A percentile compares a stretch with the other conserved stretches of the same genome.
These are phyloP conservation scores for Iberis pinnata DNA, from an alignment of 345 rosid genomes.

Conservation along the genomic window DNA sequence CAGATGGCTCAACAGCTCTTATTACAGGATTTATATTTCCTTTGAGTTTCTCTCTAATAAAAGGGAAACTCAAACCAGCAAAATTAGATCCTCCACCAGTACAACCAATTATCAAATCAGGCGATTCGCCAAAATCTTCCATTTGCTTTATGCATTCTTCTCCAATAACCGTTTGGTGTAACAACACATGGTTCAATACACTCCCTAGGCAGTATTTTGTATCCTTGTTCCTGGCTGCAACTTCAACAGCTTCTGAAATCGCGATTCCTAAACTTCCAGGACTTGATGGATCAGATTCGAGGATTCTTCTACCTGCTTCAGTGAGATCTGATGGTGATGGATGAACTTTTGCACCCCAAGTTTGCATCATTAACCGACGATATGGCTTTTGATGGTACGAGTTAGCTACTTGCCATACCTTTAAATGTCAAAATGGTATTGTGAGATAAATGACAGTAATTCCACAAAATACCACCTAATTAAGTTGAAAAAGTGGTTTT, in stretches of 20 bases:
- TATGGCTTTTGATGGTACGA: conserved; percentile 92
- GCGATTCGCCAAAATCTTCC: conserved; percentile 75
- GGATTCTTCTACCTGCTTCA: conserved; percentile 63
- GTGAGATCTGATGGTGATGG: conserved; percentile 78
- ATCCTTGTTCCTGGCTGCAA: conserved; percentile 60
- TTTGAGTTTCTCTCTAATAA: conserved; percentile 75
- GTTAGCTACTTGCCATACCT: conserved; percentile 99
- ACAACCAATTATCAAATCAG: conserved; percentile 86
- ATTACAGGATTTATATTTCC: conserved; percentile 78
- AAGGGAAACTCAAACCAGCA: conserved; percentile 88
- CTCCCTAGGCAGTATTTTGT: conserved; percentile 91
- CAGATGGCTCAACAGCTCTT: conserved; percentile 80
- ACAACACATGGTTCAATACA: conserved; percentile 82
- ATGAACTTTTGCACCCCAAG: conserved; percentile 95
- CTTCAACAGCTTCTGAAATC: conserved; percentile 92
- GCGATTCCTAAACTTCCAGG: conserved; percentile 97
- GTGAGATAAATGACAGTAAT: too few species aligned
- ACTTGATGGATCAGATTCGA: conserved; percentile 53
- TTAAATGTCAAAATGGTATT: not conserved
- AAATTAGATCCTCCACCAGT: conserved; percentile 96
- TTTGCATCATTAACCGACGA: conserved; percentile 92
- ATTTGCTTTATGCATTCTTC: conserved; percentile 84
- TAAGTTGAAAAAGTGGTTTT: too few species aligned
- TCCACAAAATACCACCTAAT: too few species aligned
- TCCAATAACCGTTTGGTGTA: conserved; percentile 89